phyloP scores from a whole-genome alignment of 2,329 filamentous ascomycete genomes.

The Podosphaera xanthii region DNA sequence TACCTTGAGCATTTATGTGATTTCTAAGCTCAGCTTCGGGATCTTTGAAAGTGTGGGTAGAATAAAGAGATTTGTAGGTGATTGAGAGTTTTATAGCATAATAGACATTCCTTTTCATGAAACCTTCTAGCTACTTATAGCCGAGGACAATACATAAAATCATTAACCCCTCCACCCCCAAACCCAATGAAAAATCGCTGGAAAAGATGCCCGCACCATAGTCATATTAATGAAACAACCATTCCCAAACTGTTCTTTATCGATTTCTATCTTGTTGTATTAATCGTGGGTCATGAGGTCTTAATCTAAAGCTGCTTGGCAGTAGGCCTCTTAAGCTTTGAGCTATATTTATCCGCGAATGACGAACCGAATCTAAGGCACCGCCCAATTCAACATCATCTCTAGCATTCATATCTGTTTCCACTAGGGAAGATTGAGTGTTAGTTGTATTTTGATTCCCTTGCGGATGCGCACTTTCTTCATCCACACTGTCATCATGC shows the following conservation, averaged over 20 bases:
- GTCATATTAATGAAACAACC: neutral
- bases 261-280: slow-evolving; percentile 12
- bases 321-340: slow-evolving; percentile 11
- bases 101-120: no score
- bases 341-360: slow-evolving; percentile 4
- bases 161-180: no score
- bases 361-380: slow-evolving; percentile 6
- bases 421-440: slow-evolving; percentile 22
- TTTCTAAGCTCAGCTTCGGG: no score
- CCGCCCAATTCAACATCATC: slow-evolving; percentile 11
- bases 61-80: no score
- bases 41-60: no score
- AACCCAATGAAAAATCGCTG: no score
- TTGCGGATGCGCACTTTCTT: slow-evolving; percentile 19
- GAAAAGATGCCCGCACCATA: no score
- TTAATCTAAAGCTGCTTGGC: slow-evolving; percentile 9
- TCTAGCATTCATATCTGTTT: slow-evolving; percentile 5
- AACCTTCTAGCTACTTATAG: no score
- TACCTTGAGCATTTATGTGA: no score
- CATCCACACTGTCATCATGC: slow-evolving; percentile 21
- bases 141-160: no score
- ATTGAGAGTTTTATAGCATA: no score
- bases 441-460: slow-evolving; percentile 23
- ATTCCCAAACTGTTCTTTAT: slow-evolving; percentile 3
- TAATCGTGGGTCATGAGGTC: slow-evolving; percentile 8